phyloP scores from a whole-genome alignment of 148 eudicot species.

The Rheum nobile region DNA sequence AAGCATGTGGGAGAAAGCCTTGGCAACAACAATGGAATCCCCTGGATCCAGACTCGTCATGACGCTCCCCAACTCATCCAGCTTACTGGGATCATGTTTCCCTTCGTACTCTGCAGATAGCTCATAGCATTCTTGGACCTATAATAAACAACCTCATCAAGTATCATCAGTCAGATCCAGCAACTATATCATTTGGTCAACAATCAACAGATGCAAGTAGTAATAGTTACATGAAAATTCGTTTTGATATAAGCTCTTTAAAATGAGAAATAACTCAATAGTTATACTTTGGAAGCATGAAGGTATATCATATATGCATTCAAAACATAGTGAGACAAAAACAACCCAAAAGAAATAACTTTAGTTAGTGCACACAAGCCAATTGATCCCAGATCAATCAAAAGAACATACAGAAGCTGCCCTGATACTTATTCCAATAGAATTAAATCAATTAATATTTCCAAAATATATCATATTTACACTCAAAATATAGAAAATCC shows the following conservation, averaged over 20 bases:
- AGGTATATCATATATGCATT: background rate
- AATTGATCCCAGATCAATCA: background rate
- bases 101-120: conserved; percentile 94
- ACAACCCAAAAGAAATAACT: background rate
- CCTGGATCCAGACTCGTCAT: conserved; percentile 89
- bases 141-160: background rate
- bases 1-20: conserved; percentile 93
- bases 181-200: background rate
- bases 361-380: background rate
- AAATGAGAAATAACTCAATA: background rate
- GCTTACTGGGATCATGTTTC: conserved; percentile 56
- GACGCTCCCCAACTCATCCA: conserved; percentile 85
- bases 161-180: background rate
- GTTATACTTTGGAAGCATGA: background rate
- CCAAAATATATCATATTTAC: background rate
- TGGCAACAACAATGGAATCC: conserved; percentile 84
- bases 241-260: background rate
- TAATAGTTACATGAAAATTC: background rate
- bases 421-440: background rate
- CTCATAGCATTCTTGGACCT: conserved; percentile 98
- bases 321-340: background rate
- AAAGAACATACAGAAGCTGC: background rate
- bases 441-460: background rate
- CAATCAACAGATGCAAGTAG: background rate
- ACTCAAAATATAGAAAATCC: background rate